phyloP scores from a whole-genome alignment of 2,329 filamentous ascomycete species.

The Ambrosiella cleistominuta region DNA sequence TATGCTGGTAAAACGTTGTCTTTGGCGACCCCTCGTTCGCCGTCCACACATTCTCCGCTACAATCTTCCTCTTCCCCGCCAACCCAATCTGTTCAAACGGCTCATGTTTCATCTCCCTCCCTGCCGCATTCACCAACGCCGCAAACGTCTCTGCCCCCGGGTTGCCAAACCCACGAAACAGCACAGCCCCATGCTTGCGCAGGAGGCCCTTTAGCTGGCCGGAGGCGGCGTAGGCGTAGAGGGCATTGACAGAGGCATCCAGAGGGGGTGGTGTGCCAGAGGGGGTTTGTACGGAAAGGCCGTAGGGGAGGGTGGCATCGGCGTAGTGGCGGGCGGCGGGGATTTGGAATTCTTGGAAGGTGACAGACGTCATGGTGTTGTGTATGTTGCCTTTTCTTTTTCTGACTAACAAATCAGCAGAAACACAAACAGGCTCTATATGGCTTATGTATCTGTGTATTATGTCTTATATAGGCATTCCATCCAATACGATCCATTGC shows the following conservation, averaged over 20 bases:
- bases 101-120: slow-evolving; percentile 11
- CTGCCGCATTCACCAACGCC: slow-evolving; percentile 12
- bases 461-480: too few species aligned
- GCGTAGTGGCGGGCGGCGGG: slow-evolving; percentile 13
- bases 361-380: slow-evolving; percentile 2
- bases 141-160: slow-evolving; percentile 15
- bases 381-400: neutral
- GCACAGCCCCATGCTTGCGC: slow-evolving; percentile 12
- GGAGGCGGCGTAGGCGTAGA: slow-evolving; percentile 8
- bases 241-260: slow-evolving; percentile 5
- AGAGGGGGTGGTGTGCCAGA: slow-evolving; percentile 2
- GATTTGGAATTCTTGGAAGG: slow-evolving; percentile 12
- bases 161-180: slow-evolving; percentile 12
- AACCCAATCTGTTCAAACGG: slow-evolving; percentile 18
- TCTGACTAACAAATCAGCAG: too few species aligned
- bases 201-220: slow-evolving; percentile 12
- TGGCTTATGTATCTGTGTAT: too few species aligned
- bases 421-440: too few species aligned
- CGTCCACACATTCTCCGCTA: slow-evolving; percentile 15
- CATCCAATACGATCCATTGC: too few species aligned
- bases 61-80: slow-evolving; percentile 14
- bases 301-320: slow-evolving; percentile 10
- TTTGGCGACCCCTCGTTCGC: slow-evolving; percentile 15
- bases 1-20: slow-evolving; percentile 15
- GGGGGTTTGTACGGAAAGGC: slow-evolving; percentile 8